phyloP scores from a whole-genome alignment of 108 stramenopile species.

The Pseudonitzschia pungens region DNA sequence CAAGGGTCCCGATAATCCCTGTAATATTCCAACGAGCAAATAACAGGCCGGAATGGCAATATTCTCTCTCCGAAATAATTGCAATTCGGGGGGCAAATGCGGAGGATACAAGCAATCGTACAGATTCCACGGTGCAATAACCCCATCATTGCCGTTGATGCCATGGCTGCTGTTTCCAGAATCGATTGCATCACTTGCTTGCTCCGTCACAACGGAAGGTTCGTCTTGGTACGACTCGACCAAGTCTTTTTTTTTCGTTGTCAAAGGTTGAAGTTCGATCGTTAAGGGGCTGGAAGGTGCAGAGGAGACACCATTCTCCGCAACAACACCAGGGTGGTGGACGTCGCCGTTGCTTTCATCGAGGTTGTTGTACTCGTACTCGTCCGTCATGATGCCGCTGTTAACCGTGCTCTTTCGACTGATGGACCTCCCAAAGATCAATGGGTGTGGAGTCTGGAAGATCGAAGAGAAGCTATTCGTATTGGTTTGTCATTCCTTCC shows the following conservation, averaged over 20 bases:
- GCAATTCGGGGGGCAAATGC: conserved; percentile 60
- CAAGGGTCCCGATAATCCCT: conserved; percentile 72
- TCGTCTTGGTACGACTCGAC: conserved; percentile 4
- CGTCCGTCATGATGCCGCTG: not conserved
- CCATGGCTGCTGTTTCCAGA: not conserved
- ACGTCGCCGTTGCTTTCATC: not conserved
- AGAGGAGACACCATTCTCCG: not conserved
- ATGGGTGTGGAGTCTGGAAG: not conserved
- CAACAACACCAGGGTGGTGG: not conserved
- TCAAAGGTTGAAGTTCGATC: conserved; percentile 10
- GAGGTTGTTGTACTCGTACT: not conserved
- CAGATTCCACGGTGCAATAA: conserved; percentile 27
- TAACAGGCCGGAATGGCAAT: conserved; percentile 84
- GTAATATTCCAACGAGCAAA: conserved; percentile 71
- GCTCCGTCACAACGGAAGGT: not conserved
- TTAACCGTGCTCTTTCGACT: not conserved
- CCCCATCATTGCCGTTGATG: not conserved
- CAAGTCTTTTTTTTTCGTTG: not conserved
- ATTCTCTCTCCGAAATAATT: conserved; percentile 74
- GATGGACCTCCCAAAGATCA: not conserved
- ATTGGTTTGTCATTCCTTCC: no score
- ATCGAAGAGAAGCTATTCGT: not conserved
- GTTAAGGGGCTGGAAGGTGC: not conserved
- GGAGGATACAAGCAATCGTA: conserved; percentile 64
- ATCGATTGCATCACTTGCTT: not conserved